Base-by-base conservation (phyloP, 768 basidiomycete genomes). In the Mycena floridula region DNA sequence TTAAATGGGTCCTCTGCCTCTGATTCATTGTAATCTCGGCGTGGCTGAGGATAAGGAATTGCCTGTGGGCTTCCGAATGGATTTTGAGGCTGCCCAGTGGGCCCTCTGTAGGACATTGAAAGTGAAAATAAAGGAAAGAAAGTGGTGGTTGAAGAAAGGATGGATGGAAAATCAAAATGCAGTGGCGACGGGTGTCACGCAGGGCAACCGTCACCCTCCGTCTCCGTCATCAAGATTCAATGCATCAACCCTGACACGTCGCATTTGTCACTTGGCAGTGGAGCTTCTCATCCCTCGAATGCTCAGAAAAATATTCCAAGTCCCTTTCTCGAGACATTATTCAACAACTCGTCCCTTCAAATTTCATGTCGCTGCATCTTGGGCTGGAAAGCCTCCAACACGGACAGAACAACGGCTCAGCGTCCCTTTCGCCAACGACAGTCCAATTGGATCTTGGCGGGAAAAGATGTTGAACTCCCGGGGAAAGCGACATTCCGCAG, bases 371-470 rank as follows among this genome's bases (percentile, higher is more conserved):
- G 25, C 4, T 35, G 32, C 18, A 15, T 13, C 32, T 60, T 92
- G 86, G 82, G 80, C 79, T 23, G 81, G 79, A 32, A 91, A 91
- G 58, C 79, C 85, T 8, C 52, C 54, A 51, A 69, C 63, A 48
- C 67, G 50, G 44, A 50, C 28, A 5, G 53, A 52, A 35, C 58
- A 57, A 38, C 48, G 56, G 44, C 53, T 45, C 7, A 30, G 67
- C 49, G 55, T 64, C 26, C 79, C 83, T 0, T 89, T 89, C 54
- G 64, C 79, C 0, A 48, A 67, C 5, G 71, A 83, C 28, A 77
- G 73, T 37, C 61, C 70, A 15, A 73, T 89, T 51, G 83, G 79
- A 5, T 58, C 60, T 37, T 92, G 89, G 88, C 70, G 86, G 48
- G 81, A 89, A 54, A 65, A 70, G 42, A 79, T 71, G 50, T 72